phyloP scores from a whole-genome alignment of 495 filamentous ascomycete species.

The Tuber microsphaerosporum region DNA sequence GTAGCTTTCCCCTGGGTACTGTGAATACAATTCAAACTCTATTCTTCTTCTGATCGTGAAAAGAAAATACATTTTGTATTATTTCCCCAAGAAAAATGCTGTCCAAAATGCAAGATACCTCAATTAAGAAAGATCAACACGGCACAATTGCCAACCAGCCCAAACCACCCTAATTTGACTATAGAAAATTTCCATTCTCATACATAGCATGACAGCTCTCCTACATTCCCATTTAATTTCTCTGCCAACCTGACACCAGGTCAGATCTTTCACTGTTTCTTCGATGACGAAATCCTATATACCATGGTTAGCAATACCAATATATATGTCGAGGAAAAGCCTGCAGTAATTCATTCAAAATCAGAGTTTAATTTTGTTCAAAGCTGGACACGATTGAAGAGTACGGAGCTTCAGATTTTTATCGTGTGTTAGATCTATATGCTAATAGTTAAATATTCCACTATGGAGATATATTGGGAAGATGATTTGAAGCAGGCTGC shows the following conservation, averaged over 20 bases:
- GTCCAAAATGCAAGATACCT: neutral
- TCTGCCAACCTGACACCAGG: neutral
- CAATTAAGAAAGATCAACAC: neutral
- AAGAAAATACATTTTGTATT: too few species aligned
- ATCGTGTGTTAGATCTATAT: slow-evolving; percentile 2
- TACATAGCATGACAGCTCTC: neutral
- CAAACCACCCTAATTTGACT: neutral
- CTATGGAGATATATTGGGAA: neutral
- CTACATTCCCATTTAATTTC: neutral
- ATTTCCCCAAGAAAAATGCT: neutral
- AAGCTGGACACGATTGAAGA: neutral
- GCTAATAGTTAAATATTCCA: neutral
- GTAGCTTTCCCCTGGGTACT: too few species aligned
- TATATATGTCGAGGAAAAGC: neutral
- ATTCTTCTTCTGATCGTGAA: too few species aligned
- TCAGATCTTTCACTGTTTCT: neutral
- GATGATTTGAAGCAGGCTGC: neutral
- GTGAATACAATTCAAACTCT: too few species aligned
- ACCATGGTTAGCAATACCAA: neutral
- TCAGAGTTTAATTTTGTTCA: neutral
- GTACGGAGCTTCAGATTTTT: neutral
- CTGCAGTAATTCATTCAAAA: neutral
- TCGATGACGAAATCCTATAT: neutral
- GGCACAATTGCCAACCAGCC: neutral
- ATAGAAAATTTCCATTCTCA: neutral